Conservation (phyloP, 331 rosid species). For the Phaseolus coccineus region DNA sequence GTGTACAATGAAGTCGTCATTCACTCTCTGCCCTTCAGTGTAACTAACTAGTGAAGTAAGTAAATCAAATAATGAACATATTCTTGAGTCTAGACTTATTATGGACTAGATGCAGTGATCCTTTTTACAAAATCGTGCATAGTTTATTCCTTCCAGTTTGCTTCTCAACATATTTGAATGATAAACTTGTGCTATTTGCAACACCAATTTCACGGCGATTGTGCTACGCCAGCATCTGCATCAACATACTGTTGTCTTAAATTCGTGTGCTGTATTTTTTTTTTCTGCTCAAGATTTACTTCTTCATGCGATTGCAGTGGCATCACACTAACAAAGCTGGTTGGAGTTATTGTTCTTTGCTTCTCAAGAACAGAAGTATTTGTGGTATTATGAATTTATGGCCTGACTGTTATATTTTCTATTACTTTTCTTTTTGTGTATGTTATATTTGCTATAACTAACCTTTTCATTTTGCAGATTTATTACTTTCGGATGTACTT, state of each 20-base stretch:
- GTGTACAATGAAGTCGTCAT: conserved; percentile 4
- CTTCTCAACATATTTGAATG: conserved; percentile 21
- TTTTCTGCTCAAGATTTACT: conserved; percentile 23
- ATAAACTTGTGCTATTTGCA: conserved; percentile 22
- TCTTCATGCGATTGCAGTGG: conserved; percentile 69
- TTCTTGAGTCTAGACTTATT: background rate
- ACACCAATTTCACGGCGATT: conserved; percentile 17
- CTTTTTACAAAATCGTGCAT: conserved; percentile 11
- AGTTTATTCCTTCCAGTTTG: conserved; percentile 32
- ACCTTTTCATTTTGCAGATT: conserved; percentile 62
- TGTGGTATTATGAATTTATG: conserved; percentile 69
- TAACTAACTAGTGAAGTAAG: conserved; percentile 24
- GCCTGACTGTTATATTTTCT: conserved; percentile 2
- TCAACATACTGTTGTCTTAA: conserved; percentile 24
- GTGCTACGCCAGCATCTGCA: conserved; percentile 31
- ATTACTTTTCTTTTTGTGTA: too few relatives aligned
- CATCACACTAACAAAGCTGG: conserved; percentile 92
- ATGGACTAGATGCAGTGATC: background rate
- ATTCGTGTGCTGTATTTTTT: conserved; percentile 22
- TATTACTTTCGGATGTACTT: conserved; percentile 97
- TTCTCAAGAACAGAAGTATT: conserved; percentile 97
- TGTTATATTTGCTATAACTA: conserved; percentile 4
- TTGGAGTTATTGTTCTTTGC: conserved; percentile 94
- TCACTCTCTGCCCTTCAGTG: conserved; percentile 20
- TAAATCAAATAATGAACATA: background rate